These are phyloP conservation scores for Aplosporella prunicola DNA, from an alignment of 2,329 filamentous ascomycete species.

Conservation along the genomic window DNA sequence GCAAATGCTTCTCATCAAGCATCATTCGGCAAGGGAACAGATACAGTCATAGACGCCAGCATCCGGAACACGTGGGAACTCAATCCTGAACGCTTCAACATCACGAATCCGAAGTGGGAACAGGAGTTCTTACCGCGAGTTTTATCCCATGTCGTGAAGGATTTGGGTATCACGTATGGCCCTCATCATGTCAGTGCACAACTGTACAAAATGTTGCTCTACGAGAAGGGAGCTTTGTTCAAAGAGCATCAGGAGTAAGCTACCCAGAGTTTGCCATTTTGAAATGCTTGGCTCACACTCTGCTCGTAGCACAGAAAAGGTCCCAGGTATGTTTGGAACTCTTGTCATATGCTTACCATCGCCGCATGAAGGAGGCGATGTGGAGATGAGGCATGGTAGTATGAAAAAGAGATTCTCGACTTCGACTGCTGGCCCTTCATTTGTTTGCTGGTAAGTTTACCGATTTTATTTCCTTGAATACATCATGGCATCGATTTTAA, in stretches of 20 bases:
- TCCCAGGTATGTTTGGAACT: constrained; percentile 42
- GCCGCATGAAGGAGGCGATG: constrained; percentile 38
- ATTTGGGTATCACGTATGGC: constrained; percentile 10
- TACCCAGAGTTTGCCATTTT: no score
- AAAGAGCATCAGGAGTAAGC: constrained; percentile 40
- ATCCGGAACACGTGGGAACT: constrained; percentile 25
- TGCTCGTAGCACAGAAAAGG: constrained; percentile 41
- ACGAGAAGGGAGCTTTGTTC: constrained; percentile 43
- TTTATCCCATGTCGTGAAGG: constrained; percentile 12
- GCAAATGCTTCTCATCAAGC: constrained; percentile 15
- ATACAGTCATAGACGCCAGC: constrained; percentile 22
- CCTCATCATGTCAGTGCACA: constrained; percentile 14
- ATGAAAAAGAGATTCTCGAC: constrained; percentile 15
- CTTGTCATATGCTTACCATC: constrained; percentile 43
- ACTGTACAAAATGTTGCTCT: constrained; percentile 30
- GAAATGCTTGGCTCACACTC: no score
- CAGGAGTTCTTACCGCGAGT: no score
- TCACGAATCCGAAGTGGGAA: constrained; percentile 18
- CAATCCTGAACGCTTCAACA: constrained; percentile 17
- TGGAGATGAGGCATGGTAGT: constrained; percentile 33
- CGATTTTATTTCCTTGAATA: no score
- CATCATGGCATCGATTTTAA: no score
- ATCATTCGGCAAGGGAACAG: constrained; percentile 22
- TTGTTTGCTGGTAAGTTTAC: constrained; percentile 4
- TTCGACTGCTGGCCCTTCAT: not conserved